These are phyloP conservation scores for Rhodamnia argentea DNA, from an alignment of 345 rosid genomes.

Conservation along the genomic window DNA sequence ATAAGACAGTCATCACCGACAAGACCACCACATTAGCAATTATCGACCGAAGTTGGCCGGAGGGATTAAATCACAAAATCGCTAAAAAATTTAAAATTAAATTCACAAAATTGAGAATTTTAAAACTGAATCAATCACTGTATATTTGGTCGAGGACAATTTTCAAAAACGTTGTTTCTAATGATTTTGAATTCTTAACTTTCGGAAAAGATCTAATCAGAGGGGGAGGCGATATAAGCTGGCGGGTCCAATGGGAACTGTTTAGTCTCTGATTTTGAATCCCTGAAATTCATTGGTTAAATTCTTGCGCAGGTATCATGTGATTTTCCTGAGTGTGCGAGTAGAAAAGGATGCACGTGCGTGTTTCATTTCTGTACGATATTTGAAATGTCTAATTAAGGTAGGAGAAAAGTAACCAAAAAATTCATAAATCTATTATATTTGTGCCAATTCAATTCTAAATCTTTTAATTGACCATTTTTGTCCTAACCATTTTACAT, in stretches of 20 bases:
- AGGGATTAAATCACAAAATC: neutral
- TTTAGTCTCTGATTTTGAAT: neutral
- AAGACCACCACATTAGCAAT: rapidly evolving
- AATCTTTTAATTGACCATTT: too few species aligned
- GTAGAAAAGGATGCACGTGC: neutral
- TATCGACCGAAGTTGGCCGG: rapidly evolving
- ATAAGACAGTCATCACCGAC: rapidly evolving
- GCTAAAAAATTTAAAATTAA: neutral
- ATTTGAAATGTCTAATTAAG: neutral
- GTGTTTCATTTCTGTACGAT: neutral
- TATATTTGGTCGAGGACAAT: too few species aligned
- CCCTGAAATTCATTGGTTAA: neutral
- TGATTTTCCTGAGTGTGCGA: neutral
- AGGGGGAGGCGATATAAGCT: too few species aligned
- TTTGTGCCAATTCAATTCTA: too few species aligned
- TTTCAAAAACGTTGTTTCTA: neutral
- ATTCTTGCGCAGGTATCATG: neutral
- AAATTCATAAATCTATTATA: too few species aligned
- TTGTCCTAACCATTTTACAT: too few species aligned
- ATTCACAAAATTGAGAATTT: neutral
- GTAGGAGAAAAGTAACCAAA: too few species aligned
- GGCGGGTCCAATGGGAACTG: neutral
- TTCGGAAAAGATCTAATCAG: neutral
- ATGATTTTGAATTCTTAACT: neutral
- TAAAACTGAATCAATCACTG: neutral